phyloP scores from a whole-genome alignment of 305 asterid species.

The Euphrasia arctica region DNA sequence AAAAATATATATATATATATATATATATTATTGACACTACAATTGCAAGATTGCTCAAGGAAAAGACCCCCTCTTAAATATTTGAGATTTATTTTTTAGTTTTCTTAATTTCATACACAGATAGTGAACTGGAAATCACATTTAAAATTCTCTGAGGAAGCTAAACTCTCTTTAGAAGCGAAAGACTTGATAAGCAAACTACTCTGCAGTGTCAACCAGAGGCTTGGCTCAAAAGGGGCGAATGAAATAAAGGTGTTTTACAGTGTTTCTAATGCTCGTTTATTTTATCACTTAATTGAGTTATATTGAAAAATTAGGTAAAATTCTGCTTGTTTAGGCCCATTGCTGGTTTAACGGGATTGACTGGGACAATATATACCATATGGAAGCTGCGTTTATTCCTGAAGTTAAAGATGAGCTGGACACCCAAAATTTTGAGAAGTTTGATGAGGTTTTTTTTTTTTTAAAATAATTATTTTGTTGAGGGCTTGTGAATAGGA shows the following conservation, averaged over 20 bases:
- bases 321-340: constrained; percentile 45
- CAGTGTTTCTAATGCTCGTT: constrained; percentile 41
- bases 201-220: constrained; percentile 83
- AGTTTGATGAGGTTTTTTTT: constrained; percentile 78
- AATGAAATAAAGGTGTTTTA: constrained; percentile 89
- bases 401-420: constrained; percentile 96
- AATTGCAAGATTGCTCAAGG: constrained; percentile 24
- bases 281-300: constrained; percentile 28
- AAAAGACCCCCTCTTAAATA: constrained; percentile 15
- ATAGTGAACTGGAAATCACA: constrained; percentile 97
- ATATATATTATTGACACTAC: background rate
- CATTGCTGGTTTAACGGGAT: constrained; percentile 86
- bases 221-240: constrained; percentile 92
- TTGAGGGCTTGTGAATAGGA: constrained; percentile 2
- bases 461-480: background rate
- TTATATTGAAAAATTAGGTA: constrained; percentile 29
- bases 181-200: constrained; percentile 82
- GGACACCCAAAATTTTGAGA: constrained; percentile 96
- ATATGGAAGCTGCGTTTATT: constrained; percentile 90
- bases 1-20: background rate
- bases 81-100: constrained; percentile 15
- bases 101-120: constrained; percentile 41
- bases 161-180: constrained; percentile 70
- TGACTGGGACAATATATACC: constrained; percentile 86
- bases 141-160: constrained; percentile 94